Percentiles rank a stretch among this genome's conserved stretches.
Evolutionary conservation across 2,329 filamentous ascomycete species (phyloP).

Genomic region (Penicillium vulpinum): DNA sequence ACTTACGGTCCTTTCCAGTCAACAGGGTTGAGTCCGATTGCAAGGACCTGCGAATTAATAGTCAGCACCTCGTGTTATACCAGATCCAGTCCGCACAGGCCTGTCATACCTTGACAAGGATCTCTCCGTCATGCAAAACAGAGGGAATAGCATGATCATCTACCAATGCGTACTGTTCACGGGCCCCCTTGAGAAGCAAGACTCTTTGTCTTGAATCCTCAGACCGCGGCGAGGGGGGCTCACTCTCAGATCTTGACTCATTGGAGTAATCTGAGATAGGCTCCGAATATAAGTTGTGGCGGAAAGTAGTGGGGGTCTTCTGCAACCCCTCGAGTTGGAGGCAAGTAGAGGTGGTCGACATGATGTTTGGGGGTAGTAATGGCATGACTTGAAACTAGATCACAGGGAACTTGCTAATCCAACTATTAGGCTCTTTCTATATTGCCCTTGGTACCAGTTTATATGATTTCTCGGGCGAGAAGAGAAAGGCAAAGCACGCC

Average conservation of each 20-base stretch:
- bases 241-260: conserved; percentile 2
- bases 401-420: neutral
- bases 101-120: conserved; percentile 57
- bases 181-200: conserved; percentile 52
- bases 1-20: conserved; percentile 73
- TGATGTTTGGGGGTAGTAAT: conserved; percentile 19
- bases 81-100: neutral
- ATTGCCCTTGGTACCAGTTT: conserved; percentile 5
- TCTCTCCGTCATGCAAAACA: conserved; percentile 50
- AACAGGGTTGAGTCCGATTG: conserved; percentile 73
- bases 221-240: neutral
- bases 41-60: conserved; percentile 44
- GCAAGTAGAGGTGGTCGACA: conserved; percentile 28
- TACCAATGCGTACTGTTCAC: conserved; percentile 52
- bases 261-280: conserved; percentile 2
- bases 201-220: conserved; percentile 44
- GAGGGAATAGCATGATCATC: conserved; percentile 50
- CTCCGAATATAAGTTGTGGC: conserved; percentile 14
- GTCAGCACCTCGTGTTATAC: conserved; percentile 3
- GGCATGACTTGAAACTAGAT: conserved; percentile 12
- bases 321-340: conserved; percentile 22
- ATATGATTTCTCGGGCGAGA: conserved; percentile 25
- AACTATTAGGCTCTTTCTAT: conserved; percentile 14
- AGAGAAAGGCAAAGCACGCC: conserved; percentile 9
- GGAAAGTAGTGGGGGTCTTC: conserved; percentile 16